Conservation (phyloP, 2,329 filamentous ascomycete genomes). For the Nigrospora osmanthi region DNA sequence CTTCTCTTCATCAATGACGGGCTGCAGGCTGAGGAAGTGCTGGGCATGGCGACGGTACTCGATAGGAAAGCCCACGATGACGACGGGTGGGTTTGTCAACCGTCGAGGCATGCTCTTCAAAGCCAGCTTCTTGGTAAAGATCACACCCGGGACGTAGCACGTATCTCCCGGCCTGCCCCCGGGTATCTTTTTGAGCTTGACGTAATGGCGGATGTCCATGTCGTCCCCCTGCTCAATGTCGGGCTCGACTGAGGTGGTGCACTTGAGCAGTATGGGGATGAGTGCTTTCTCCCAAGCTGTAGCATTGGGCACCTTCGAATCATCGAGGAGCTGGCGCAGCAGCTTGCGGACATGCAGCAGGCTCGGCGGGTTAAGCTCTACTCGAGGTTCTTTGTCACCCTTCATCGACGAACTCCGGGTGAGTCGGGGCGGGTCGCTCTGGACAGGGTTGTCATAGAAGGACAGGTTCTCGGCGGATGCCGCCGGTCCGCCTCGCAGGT, state of each 20-base stretch:
- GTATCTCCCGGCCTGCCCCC: conserved; percentile 87
- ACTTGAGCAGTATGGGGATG: conserved; percentile 81
- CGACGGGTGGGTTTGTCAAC: conserved; percentile 75
- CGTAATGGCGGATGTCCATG: conserved; percentile 95
- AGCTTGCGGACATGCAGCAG: conserved; percentile 81
- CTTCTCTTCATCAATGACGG: conserved; percentile 91
- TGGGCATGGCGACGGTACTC: conserved; percentile 90
- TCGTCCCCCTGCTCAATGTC: conserved; percentile 86
- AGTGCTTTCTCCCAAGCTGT: conserved; percentile 84
- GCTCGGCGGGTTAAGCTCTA: conserved; percentile 82
- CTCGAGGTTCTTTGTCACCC: conserved; percentile 62
- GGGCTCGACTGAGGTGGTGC: conserved; percentile 90
- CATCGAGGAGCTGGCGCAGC: conserved; percentile 73
- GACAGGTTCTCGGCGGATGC: conserved; percentile 43
- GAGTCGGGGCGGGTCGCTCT: conserved; percentile 38
- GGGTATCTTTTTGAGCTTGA: conserved; percentile 94
- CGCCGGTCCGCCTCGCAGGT: conserved; percentile 46
- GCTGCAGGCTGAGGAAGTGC: conserved; percentile 97
- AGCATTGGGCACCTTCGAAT: conserved; percentile 64
- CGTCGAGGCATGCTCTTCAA: conserved; percentile 92
- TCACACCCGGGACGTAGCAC: conserved; percentile 90
- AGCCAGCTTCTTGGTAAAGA: conserved; percentile 95
- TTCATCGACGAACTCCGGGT: conserved; percentile 80
- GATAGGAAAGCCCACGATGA: conserved; percentile 90
- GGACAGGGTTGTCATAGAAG: conserved; percentile 33